Evolutionary conservation across 331 rosid species (phyloP).

Genomic region (Malus hybrid): DNA sequence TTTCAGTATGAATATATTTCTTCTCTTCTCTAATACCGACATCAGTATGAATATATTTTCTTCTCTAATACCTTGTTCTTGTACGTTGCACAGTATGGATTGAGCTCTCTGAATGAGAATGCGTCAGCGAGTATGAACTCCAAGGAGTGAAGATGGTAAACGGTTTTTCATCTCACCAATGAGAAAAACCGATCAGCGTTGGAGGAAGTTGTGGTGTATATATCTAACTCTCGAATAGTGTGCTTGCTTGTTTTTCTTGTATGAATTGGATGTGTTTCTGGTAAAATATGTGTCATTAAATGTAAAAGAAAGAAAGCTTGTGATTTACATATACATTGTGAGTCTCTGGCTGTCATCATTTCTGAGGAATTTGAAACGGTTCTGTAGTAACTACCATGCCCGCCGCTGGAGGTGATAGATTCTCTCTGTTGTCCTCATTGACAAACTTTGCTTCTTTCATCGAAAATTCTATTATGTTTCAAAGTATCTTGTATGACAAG

Average conservation of each 20-base stretch:
- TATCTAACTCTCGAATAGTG: neutral
- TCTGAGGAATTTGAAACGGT: too few relatives aligned
- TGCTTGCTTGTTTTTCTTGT: neutral
- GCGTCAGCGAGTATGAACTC: constrained; percentile 18
- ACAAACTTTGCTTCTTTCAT: neutral
- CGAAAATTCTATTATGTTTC: neutral
- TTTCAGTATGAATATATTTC: too few relatives aligned
- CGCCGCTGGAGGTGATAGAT: neutral
- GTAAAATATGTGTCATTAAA: neutral
- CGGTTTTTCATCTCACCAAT: neutral
- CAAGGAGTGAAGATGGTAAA: constrained; percentile 16
- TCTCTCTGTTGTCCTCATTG: neutral
- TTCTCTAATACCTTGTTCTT: neutral
- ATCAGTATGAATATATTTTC: neutral
- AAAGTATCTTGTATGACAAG: neutral
- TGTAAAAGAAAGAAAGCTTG: neutral
- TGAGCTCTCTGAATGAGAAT: constrained; percentile 38
- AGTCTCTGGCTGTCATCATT: neutral
- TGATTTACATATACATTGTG: neutral
- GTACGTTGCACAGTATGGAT: constrained; percentile 61
- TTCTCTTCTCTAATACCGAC: too few relatives aligned
- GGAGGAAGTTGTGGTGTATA: neutral
- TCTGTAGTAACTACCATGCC: too few relatives aligned
- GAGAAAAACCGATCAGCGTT: neutral
- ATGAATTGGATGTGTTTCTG: neutral